Percentiles rank a stretch among this genome's conserved stretches.
Conservation (phyloP, 352 stramenopile genomes). For the Phytophthora citricola region DNA sequence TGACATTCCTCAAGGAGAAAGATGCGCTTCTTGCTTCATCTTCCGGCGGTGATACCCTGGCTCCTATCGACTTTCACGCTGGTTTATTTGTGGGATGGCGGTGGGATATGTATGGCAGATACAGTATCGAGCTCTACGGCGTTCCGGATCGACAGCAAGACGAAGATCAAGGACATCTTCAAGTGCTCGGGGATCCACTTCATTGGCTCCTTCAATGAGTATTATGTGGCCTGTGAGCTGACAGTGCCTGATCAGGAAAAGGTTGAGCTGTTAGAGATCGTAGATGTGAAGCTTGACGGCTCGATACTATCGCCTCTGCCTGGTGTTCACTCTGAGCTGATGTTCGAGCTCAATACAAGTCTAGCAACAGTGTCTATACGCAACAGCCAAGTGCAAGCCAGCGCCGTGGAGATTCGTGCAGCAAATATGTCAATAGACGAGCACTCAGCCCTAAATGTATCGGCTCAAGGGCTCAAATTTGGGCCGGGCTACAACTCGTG, state of each 20-base stretch:
- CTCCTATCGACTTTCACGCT: slow-evolving; percentile 7
- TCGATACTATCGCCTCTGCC: slow-evolving; percentile 42
- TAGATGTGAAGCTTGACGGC: slow-evolving; percentile 53
- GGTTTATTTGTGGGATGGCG: background rate
- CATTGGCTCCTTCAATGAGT: slow-evolving; percentile 87
- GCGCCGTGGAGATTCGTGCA: slow-evolving; percentile 67
- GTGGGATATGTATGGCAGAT: slow-evolving; percentile 10
- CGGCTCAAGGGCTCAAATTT: slow-evolving; percentile 75
- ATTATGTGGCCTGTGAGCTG: slow-evolving; percentile 76
- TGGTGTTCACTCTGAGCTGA: slow-evolving; percentile 61
- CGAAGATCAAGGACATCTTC: slow-evolving; percentile 61
- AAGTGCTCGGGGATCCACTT: slow-evolving; percentile 70
- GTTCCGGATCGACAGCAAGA: slow-evolving; percentile 64
- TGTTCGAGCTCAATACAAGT: slow-evolving; percentile 47
- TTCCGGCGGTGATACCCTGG: background rate
- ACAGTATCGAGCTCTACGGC: slow-evolving; percentile 16
- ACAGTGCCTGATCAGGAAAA: slow-evolving; percentile 34
- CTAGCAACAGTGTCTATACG: slow-evolving; percentile 42
- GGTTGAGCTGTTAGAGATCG: slow-evolving; percentile 50
- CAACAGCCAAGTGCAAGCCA: slow-evolving; percentile 63
- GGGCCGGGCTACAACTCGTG: slow-evolving; percentile 84
- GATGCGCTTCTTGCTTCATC: slow-evolving; percentile 16
- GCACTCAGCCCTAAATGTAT: slow-evolving; percentile 60
- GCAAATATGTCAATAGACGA: slow-evolving; percentile 51
- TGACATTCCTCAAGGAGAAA: slow-evolving; percentile 7